Percentiles rank a stretch among this genome's conserved stretches.
phyloP scores from a whole-genome alignment of 2,329 filamentous ascomycete species.

The Zalaria sp. region DNA sequence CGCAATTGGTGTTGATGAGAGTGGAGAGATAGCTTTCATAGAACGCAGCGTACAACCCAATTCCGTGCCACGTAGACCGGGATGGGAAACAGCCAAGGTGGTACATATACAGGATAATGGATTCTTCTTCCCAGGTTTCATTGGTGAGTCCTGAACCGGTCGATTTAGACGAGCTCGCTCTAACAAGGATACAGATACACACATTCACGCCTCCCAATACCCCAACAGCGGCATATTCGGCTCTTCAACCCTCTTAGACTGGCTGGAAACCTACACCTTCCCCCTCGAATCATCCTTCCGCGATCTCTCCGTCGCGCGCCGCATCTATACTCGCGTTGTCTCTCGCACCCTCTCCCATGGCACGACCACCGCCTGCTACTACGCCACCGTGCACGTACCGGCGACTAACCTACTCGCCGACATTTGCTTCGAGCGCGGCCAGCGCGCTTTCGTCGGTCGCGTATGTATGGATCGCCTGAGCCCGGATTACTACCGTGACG shows the following conservation, averaged over 20 bases:
- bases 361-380: constrained; percentile 91
- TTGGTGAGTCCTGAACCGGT: constrained; percentile 39
- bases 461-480: constrained; percentile 86
- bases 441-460: constrained; percentile 79
- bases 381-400: constrained; percentile 72
- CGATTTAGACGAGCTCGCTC: not conserved
- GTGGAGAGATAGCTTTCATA: constrained; percentile 37
- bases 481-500: constrained; percentile 70
- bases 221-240: constrained; percentile 91
- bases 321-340: constrained; percentile 66
- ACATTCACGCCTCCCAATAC: constrained; percentile 90
- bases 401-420: constrained; percentile 86
- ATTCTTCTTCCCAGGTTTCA: constrained; percentile 76
- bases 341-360: constrained; percentile 72
- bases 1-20: constrained; percentile 36
- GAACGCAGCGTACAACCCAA: constrained; percentile 17
- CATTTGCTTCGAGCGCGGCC: constrained; percentile 64
- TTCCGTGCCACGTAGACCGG: constrained; percentile 13
- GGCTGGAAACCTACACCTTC: constrained; percentile 91
- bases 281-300: constrained; percentile 71
- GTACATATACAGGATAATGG: constrained; percentile 33
- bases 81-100: constrained; percentile 27
- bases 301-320: constrained; percentile 45
- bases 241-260: constrained; percentile 81
- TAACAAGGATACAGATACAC: constrained; percentile 56